Base-by-base conservation (phyloP, 169 alveolate genomes). In the Plasmodium sp. region DNA sequence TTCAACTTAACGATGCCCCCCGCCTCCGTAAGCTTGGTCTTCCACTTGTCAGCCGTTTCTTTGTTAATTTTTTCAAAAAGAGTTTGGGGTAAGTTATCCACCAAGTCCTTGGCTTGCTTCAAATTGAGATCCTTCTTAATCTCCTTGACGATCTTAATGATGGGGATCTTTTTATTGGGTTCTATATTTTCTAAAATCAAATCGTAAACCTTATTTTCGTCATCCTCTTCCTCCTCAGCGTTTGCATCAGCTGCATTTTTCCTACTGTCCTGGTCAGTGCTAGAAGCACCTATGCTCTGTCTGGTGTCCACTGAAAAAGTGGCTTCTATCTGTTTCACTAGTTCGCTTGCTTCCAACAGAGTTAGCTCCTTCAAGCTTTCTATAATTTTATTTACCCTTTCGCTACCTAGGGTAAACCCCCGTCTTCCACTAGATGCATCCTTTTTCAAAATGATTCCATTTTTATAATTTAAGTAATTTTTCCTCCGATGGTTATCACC, bases 281-380 rank as follows among this genome's bases (percentile, higher is more conserved):
- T 91, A 16, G 95, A 84, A 10, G 88, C 81, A 48, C 95, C 94
- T 43, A 95, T 75, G 82, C 81, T 93, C 81, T 93, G 94, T 75
- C 86, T 93, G 16, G 97, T 84, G n/a, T 96, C 94, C 2, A 96
- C 98, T 3, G 97, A 96, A 75, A 96, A 96, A 16, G 97, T 91
- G 74, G 95, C 88, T 94, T 96, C 98, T 27, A 96, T 96, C 93
- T 96, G 92, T 88, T 93, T 96, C 33, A 96, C 98, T 79, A 96
- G 74, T 83, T 96, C 98, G 27, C 97, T 94, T 16, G 98, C 96
- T 94, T 96, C 98, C 95, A 96, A 73, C 18, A 96, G 92, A 4
- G 97, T 95, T 72, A 96, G 88, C 27, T 79, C 77, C 92, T 96
- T 96, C 85, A 96, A 94, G 34, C 94, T 95, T 22, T 86, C 97